These are phyloP conservation scores for Pueraria montana DNA, from an alignment of 306 rosid genomes.

Conservation along the genomic window DNA sequence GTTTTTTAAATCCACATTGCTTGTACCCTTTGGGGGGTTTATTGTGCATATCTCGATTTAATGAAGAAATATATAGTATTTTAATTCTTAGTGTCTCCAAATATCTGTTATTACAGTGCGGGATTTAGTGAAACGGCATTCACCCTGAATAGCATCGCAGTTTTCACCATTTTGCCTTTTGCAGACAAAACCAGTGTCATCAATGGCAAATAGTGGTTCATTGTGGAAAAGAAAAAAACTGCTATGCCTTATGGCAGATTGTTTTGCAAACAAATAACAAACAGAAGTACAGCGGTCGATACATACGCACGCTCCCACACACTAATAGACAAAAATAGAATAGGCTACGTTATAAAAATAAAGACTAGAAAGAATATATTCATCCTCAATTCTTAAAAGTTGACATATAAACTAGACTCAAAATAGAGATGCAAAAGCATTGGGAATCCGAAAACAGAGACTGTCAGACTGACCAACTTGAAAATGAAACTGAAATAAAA, in stretches of 20 bases:
- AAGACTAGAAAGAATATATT: background rate
- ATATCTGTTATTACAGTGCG: background rate
- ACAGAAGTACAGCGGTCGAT: background rate
- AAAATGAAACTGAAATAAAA: background rate
- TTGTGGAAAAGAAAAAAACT: background rate
- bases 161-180: background rate
- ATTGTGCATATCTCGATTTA: slow-evolving; percentile 8
- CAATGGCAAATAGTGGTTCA: background rate
- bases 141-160: background rate
- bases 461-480: background rate
- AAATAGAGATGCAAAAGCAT: background rate
- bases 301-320: background rate
- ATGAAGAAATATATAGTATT: background rate
- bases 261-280: background rate
- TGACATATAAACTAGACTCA: background rate
- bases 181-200: background rate
- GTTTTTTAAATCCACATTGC: slow-evolving; percentile 27
- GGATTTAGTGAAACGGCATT: background rate
- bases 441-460: background rate
- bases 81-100: background rate
- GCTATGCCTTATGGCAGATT: background rate
- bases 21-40: background rate
- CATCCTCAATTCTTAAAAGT: background rate
- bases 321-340: background rate
- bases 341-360: background rate